Evolutionary conservation across 2,329 filamentous ascomycete genomes (phyloP), one percentile per base, ranked within the genome.

Genomic region (Coccinonectria pachysandricola): DNA sequence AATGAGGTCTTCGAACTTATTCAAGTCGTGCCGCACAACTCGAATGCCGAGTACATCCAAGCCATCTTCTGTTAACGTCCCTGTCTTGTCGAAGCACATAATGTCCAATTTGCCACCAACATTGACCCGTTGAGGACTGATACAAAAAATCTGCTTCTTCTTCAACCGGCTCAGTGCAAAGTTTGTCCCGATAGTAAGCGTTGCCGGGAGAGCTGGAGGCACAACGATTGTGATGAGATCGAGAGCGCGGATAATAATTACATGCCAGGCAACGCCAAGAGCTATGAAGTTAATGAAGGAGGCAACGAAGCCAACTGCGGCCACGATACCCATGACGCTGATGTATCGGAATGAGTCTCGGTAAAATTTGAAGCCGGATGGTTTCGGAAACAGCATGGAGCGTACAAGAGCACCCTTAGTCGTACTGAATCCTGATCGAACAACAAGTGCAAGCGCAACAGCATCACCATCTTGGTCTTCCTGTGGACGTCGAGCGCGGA

Each of bases 191-290:
- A 98, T 98, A 0, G 86, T 94, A 24, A 98, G 65, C 0, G 91
- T 98, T 2, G 91, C 91, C 1, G 91, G 92, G 6, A 98, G 64
- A 7, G 91, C 91, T 11, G 91, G 91, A 10, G 91, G 91, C 0
- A 98, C 91, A 7, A 96, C 87, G 37, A 98, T 98, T 2, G 91
- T 98, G 44, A 98, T 95, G 30, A 98, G 59, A 60, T 98, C 91
- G 23, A 98, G 65, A 1, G 91, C 91, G 43, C 91, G 75, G 12
- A 96, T 77, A 36, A 98, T 72, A 35, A 98, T 95, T 24, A 94
- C 60, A 53, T 92, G 82, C 83, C 84, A 93, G 12, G 77, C 75
- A 25, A 98, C 63, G 26, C 74, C 75, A 9, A 98, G 67, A 20
- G 82, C 76, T 27, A 98, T 62, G 50, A 98, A 98, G 54, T 98